These are phyloP conservation scores for Fusarium beomiforme DNA, from an alignment of 2,329 filamentous ascomycete genomes.

Conservation along the genomic window DNA sequence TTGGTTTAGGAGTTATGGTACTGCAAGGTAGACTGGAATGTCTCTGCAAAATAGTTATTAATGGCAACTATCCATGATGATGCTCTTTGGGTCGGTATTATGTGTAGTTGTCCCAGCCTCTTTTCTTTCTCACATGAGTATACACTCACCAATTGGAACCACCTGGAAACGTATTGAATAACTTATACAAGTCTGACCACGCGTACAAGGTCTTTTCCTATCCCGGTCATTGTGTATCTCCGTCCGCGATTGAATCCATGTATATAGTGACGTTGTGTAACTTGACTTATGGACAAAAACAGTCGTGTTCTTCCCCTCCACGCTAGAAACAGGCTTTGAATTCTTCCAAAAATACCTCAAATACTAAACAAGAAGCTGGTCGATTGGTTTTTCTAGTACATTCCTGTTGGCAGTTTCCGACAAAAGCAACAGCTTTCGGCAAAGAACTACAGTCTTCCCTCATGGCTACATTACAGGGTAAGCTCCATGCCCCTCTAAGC, in stretches of 20 bases:
- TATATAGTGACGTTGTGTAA: not conserved
- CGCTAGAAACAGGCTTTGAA: not conserved
- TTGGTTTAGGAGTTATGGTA: constrained; percentile 16
- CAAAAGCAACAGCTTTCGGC: not conserved
- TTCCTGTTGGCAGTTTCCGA: not conserved
- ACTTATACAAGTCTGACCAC: no score
- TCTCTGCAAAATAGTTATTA: constrained; percentile 20
- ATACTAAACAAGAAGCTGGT: not conserved
- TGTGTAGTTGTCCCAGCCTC: not conserved
- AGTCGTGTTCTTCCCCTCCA: not conserved
- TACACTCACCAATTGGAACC: not conserved
- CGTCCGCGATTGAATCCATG: not conserved
- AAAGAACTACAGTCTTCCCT: not conserved
- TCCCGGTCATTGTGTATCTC: not conserved
- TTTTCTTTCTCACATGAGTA: no score
- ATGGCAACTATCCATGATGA: constrained; percentile 10
- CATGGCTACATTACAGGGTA: constrained; percentile 26
- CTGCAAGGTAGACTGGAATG: constrained; percentile 9
- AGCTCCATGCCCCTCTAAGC: not conserved
- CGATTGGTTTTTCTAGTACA: not conserved
- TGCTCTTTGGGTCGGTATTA: not conserved
- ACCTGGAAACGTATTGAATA: not conserved
- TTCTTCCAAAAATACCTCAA: not conserved
- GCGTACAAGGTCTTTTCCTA: no score
- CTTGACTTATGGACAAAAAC: not conserved